A percentile compares a stretch with the other conserved stretches of the same genome.
Conservation (phyloP, 2,329 filamentous ascomycete genomes). For the Aspergillus floridensis region DNA sequence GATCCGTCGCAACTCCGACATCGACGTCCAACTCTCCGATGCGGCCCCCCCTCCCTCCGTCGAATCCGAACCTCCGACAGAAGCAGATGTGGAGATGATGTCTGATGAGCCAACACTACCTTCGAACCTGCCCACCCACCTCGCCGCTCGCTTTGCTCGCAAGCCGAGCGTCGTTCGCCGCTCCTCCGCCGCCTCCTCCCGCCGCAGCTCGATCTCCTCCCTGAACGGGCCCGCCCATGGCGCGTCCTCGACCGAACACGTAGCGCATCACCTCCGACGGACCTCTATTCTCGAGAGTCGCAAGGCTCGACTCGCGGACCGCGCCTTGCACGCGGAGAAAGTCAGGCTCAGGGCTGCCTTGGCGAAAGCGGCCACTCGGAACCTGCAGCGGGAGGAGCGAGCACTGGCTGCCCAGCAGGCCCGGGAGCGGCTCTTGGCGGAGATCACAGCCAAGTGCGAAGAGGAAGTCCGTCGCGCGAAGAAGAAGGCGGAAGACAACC, state of each 20-base stretch:
- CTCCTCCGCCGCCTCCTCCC: constrained; percentile 62
- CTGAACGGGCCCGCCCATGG: constrained; percentile 50
- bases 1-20: constrained; percentile 44
- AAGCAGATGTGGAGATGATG: constrained; percentile 44
- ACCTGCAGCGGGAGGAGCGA: constrained; percentile 59
- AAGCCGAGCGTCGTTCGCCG: constrained; percentile 54
- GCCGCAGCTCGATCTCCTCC: constrained; percentile 64
- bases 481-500: constrained; percentile 65
- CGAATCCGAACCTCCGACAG: constrained; percentile 25
- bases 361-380: constrained; percentile 58
- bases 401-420: constrained; percentile 62
- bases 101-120: constrained; percentile 36
- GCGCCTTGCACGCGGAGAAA: constrained; percentile 64
- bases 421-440: constrained; percentile 61
- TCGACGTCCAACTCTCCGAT: constrained; percentile 42
- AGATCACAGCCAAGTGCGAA: constrained; percentile 64
- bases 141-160: constrained; percentile 62
- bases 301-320: constrained; percentile 62
- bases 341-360: constrained; percentile 62
- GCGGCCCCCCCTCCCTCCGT: constrained; percentile 27
- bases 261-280: constrained; percentile 64
- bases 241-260: constrained; percentile 55
- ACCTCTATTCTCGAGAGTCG: constrained; percentile 64
- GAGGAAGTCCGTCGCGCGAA: constrained; percentile 65
- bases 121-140: constrained; percentile 57